phyloP scores from a whole-genome alignment of 2,329 filamentous ascomycete species.

The Trichoderma semiorbis region DNA sequence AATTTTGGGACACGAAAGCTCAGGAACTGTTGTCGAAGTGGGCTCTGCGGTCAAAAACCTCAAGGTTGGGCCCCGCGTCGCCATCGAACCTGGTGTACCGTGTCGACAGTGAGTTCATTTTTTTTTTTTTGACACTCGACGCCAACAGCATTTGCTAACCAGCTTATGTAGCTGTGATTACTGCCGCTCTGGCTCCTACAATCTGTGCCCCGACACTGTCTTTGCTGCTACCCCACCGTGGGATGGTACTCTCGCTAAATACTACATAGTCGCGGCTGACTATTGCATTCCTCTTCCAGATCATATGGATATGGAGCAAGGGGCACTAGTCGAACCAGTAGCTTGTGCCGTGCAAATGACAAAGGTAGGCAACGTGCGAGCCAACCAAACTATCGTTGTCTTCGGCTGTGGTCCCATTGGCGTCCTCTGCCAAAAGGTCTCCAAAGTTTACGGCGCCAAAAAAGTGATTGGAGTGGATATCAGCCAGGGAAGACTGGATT shows the following conservation, averaged over 20 bases:
- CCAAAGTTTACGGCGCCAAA: constrained; percentile 27
- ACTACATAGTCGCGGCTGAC: background rate
- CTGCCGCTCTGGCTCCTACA: background rate
- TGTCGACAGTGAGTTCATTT: background rate
- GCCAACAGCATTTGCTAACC: background rate
- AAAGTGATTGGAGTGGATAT: constrained; percentile 44
- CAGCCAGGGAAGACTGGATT: constrained; percentile 34
- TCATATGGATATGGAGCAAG: background rate
- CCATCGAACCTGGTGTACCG: background rate
- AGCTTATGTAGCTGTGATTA: background rate
- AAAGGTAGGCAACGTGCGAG: constrained; percentile 38
- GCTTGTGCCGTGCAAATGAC: background rate
- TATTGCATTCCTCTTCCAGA: background rate
- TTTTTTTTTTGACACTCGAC: background rate
- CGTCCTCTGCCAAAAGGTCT: constrained; percentile 42
- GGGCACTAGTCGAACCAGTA: background rate
- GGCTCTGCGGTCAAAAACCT: constrained; percentile 37
- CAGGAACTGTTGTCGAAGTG: constrained; percentile 40
- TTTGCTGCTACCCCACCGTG: background rate
- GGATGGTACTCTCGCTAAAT: background rate
- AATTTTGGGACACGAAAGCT: constrained; percentile 46
- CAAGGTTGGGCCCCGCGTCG: background rate
- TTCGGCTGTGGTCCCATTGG: constrained; percentile 50
- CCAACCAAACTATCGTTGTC: constrained; percentile 42
- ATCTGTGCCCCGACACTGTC: background rate